Percentiles rank a stretch among this genome's conserved stretches.
Conservation (phyloP, 2,329 filamentous ascomycete species). For the Penicillium paneum region DNA sequence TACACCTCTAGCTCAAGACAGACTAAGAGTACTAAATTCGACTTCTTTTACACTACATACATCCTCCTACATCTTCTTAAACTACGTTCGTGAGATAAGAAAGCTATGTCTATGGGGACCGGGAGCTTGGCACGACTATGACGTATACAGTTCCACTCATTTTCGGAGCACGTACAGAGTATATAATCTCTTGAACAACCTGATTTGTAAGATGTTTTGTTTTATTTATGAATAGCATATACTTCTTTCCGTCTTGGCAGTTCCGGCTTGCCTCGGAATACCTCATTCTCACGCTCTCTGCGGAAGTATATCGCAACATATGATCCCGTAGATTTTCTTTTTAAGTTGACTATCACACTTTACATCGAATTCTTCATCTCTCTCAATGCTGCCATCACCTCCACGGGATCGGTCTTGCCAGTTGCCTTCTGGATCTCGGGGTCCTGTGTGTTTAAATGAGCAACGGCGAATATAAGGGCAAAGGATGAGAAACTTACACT, state of each 20-base stretch:
- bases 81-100: too few relatives aligned
- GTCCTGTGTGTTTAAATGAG: conserved; percentile 53
- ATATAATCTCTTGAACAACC: background rate
- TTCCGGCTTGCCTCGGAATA: background rate
- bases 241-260: background rate
- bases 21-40: too few relatives aligned
- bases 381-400: conserved; percentile 80
- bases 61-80: too few relatives aligned
- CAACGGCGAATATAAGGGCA: background rate
- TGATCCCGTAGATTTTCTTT: background rate
- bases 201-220: background rate
- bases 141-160: conserved; percentile 19
- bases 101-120: too few relatives aligned
- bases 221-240: background rate
- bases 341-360: background rate
- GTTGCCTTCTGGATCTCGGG: conserved; percentile 79
- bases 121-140: conserved; percentile 13
- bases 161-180: background rate
- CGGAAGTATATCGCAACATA: background rate
- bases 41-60: too few relatives aligned
- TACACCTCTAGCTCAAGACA: background rate
- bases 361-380: conserved; percentile 71
- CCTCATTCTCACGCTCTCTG: background rate
- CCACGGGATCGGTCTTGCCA: conserved; percentile 72
- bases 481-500: conserved; percentile 53